phyloP scores from a whole-genome alignment of 2,329 filamentous ascomycete genomes.

The Aureobasidium sp. region DNA sequence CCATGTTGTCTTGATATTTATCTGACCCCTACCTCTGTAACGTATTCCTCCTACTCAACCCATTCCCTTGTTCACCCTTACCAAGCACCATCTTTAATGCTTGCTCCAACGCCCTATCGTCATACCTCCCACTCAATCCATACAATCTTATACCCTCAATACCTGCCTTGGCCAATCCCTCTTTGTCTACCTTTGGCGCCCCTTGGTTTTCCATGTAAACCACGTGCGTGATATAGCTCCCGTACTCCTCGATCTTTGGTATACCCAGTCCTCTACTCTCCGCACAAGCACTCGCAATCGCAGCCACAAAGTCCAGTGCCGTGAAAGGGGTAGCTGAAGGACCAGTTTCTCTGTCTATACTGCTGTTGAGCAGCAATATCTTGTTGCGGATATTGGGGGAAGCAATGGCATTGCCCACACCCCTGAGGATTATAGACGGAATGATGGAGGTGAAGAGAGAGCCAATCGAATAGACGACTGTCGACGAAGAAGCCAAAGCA shows the following conservation, averaged over 20 bases:
- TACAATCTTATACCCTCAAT: slow-evolving; percentile 73
- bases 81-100: slow-evolving; percentile 72
- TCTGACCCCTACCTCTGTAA: slow-evolving; percentile 23
- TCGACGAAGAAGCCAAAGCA: slow-evolving; percentile 55
- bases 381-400: slow-evolving; percentile 54
- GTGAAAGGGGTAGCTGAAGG: slow-evolving; percentile 57
- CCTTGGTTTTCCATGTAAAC: slow-evolving; percentile 67
- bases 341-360: slow-evolving; percentile 77
- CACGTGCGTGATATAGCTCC: slow-evolving; percentile 71
- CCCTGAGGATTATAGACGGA: slow-evolving; percentile 70
- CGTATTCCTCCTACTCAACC: slow-evolving; percentile 52
- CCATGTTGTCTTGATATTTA: too few species aligned
- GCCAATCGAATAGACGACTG: slow-evolving; percentile 87
- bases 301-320: slow-evolving; percentile 72
- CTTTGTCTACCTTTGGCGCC: slow-evolving; percentile 62
- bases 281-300: slow-evolving; percentile 66
- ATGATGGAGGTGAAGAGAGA: slow-evolving; percentile 85
- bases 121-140: slow-evolving; percentile 58
- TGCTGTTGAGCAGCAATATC: slow-evolving; percentile 78
- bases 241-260: slow-evolving; percentile 41
- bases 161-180: slow-evolving; percentile 55
- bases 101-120: slow-evolving; percentile 63
- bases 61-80: slow-evolving; percentile 47
- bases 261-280: slow-evolving; percentile 48
- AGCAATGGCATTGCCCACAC: slow-evolving; percentile 57